Conservation (phyloP, 148 eudicot genomes). For the Silene conica region DNA sequence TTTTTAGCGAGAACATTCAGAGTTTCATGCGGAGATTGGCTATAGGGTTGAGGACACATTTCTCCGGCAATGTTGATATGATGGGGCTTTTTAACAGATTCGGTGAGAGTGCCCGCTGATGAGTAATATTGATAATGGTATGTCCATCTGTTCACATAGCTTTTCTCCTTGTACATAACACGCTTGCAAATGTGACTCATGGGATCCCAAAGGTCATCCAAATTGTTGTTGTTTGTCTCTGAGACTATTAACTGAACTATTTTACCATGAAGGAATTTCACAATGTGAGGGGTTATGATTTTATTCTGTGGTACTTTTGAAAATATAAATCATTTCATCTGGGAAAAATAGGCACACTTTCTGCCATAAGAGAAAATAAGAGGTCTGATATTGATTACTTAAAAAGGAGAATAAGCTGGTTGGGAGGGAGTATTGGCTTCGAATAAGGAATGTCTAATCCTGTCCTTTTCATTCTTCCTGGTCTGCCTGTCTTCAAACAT, state of each 20-base stretch:
- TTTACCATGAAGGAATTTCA: neutral
- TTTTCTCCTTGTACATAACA: neutral
- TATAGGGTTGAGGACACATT: neutral
- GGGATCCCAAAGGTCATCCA: neutral
- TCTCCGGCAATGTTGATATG: neutral
- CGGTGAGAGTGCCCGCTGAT: neutral
- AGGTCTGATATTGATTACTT: neutral
- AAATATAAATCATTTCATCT: neutral
- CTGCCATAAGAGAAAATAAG: neutral
- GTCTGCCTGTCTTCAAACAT: neutral
- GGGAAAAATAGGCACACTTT: neutral
- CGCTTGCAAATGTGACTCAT: neutral
- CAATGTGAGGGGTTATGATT: too few relatives aligned
- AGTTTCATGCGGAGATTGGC: constrained; percentile 9
- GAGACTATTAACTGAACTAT: neutral
- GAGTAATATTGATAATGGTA: constrained; percentile 1
- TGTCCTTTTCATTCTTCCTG: neutral
- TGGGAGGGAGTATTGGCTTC: neutral
- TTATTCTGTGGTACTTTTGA: neutral
- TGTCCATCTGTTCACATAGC: constrained; percentile 1
- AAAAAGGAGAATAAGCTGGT: neutral
- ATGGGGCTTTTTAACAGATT: neutral
- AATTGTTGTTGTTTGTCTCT: constrained; percentile 3
- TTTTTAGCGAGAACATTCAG: neutral
- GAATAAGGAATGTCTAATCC: neutral